These are phyloP conservation scores for Boehmeria nivea DNA, from an alignment of 306 rosid genomes.

Conservation along the genomic window DNA sequence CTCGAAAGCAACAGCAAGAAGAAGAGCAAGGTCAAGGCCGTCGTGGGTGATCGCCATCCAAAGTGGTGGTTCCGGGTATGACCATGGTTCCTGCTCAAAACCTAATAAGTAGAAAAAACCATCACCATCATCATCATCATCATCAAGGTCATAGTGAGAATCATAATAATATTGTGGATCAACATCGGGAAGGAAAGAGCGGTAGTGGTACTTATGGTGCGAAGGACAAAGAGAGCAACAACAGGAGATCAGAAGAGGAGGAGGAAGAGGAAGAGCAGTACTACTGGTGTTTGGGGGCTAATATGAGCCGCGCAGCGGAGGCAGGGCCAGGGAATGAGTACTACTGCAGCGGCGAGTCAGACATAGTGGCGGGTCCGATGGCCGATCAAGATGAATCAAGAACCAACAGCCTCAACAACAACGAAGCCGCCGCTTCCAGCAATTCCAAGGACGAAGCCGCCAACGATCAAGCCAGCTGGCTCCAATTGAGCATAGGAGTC, in stretches of 20 bases:
- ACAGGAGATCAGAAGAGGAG: too few relatives aligned
- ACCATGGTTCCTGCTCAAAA: constrained; percentile 72
- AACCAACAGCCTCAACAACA: constrained; percentile 33
- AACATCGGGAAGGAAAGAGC: neutral
- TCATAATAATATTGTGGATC: neutral
- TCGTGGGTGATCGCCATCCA: neutral
- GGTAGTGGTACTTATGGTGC: neutral
- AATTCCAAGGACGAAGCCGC: constrained; percentile 13
- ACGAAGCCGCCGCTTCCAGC: constrained; percentile 26
- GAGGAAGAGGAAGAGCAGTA: too few relatives aligned
- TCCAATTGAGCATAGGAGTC: constrained; percentile 71
- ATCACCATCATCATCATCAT: constrained; percentile 17
- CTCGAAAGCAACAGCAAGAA: too few relatives aligned
- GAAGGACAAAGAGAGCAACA: too few relatives aligned
- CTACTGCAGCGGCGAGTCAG: neutral
- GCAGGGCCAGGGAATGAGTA: neutral
- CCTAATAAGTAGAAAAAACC: constrained; percentile 35
- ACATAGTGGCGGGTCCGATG: constrained; percentile 31
- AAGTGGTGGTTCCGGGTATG: constrained; percentile 33
- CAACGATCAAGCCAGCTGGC: constrained; percentile 46
- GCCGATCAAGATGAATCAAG: constrained; percentile 60
- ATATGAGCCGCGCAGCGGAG: neutral
- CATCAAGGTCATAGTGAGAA: neutral
- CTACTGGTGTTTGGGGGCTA: too few relatives aligned
- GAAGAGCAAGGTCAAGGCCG: neutral